These are phyloP conservation scores for Gynostemma pentaphyllum DNA, from an alignment of 306 rosid genomes.

Conservation along the genomic window DNA sequence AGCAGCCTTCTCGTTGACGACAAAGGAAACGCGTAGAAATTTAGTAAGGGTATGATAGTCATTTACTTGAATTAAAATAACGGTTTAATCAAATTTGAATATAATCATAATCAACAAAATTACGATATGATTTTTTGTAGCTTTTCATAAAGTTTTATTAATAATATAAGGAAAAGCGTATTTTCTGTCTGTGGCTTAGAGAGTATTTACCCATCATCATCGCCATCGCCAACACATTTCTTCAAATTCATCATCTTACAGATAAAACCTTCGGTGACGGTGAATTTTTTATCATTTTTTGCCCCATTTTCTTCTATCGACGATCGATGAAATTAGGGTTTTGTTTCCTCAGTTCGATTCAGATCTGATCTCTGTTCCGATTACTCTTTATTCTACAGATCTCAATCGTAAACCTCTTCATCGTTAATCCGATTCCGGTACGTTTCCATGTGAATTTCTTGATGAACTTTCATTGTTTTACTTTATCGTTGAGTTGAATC, in stretches of 20 bases:
- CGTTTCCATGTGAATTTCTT: neutral
- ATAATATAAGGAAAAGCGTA: neutral
- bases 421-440: constrained; percentile 9
- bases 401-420: constrained; percentile 14
- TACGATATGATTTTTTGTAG: neutral
- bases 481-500: constrained; percentile 8
- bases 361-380: constrained; percentile 42
- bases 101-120: neutral
- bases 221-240: constrained; percentile 10
- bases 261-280: neutral
- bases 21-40: neutral
- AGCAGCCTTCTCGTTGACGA: constrained; percentile 3
- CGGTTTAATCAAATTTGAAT: constrained; percentile 8
- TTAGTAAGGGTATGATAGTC: neutral
- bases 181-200: constrained; percentile 3
- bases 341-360: constrained; percentile 18
- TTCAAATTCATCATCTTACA: neutral
- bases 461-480: neutral
- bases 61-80: neutral
- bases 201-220: neutral
- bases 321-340: constrained; percentile 31
- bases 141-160: neutral
- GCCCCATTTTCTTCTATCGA: constrained; percentile 1
- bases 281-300: neutral
- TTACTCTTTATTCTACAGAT: constrained; percentile 20